Percentiles rank a stretch among this genome's conserved stretches.
These are phyloP conservation scores for Phytophthora citrophthora DNA, from an alignment of 352 stramenopile species.

Conservation along the genomic window DNA sequence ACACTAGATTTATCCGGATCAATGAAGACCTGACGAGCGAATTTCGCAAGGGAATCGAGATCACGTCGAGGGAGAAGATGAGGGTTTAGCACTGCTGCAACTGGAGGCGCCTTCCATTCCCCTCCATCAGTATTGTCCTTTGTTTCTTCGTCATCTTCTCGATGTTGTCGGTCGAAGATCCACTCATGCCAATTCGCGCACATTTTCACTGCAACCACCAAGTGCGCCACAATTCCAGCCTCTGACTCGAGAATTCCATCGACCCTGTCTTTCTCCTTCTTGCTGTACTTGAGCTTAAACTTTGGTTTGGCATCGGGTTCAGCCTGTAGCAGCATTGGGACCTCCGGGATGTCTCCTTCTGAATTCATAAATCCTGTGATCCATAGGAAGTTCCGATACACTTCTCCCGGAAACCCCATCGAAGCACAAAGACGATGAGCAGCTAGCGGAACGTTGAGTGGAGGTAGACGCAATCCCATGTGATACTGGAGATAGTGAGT, in stretches of 20 bases:
- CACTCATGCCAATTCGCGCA: conserved; percentile 84
- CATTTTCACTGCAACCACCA: conserved; percentile 73
- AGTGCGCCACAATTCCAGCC: conserved; percentile 62
- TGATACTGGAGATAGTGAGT: conserved; percentile 74
- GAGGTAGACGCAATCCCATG: conserved; percentile 71
- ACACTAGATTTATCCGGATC: conserved; percentile 41
- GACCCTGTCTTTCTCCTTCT: conserved; percentile 29
- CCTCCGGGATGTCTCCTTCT: conserved; percentile 45
- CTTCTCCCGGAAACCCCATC: conserved; percentile 62
- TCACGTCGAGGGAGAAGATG: conserved; percentile 46
- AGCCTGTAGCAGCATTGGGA: conserved; percentile 40
- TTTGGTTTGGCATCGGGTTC: conserved; percentile 18
- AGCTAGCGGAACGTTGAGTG: conserved; percentile 70
- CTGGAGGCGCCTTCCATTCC: conserved; percentile 12
- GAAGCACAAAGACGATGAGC: conserved; percentile 57
- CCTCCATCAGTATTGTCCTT: conserved; percentile 17
- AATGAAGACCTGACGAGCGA: conserved; percentile 55
- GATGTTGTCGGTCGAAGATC: conserved; percentile 61
- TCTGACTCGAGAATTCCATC: conserved; percentile 51
- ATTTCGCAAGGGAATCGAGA: conserved; percentile 59
- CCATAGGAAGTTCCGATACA: conserved; percentile 77
- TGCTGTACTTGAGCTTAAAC: conserved; percentile 21
- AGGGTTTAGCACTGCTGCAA: conserved; percentile 16
- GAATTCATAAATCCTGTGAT: conserved; percentile 61
- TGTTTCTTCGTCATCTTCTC: conserved; percentile 20